A percentile compares a stretch with the other conserved stretches of the same genome.
These are phyloP conservation scores for Boletus vermiculosoides DNA, from an alignment of 768 basidiomycete species.

Conservation along the genomic window DNA sequence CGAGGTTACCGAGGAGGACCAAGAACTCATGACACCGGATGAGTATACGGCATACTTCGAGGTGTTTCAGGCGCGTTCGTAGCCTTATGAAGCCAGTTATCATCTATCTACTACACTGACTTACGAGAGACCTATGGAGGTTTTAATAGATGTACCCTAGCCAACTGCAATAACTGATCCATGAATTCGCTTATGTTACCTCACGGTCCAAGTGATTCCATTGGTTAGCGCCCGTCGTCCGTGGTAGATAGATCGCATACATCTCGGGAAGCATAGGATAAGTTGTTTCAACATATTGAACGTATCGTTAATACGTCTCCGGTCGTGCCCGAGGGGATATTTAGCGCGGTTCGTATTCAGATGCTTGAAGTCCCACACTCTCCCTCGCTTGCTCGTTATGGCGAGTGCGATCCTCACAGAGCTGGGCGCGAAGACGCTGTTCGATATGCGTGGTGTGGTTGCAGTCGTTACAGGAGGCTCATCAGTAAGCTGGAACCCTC, in stretches of 20 bases:
- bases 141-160: conserved; percentile 22
- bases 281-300: too few species aligned
- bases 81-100: conserved; percentile 1
- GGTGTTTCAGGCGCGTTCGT: conserved; percentile 51
- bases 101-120: conserved; percentile 13
- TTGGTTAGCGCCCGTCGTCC: background rate
- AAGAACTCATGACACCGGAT: conserved; percentile 90
- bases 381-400: background rate
- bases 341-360: too few species aligned
- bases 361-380: background rate
- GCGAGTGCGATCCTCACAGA: background rate
- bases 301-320: too few species aligned
- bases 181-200: background rate
- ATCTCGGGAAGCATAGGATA: too few species aligned
- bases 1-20: conserved; percentile 87
- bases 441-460: background rate
- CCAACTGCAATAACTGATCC: conserved; percentile 2
- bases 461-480: background rate
- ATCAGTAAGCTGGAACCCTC: background rate
- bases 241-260: background rate
- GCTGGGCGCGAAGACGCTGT: background rate
- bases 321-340: background rate
- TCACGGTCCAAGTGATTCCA: background rate
- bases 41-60: conserved; percentile 85
- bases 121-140: background rate